phyloP scores from a whole-genome alignment of 768 basidiomycete species.

The Kwoniella shandongensis region DNA sequence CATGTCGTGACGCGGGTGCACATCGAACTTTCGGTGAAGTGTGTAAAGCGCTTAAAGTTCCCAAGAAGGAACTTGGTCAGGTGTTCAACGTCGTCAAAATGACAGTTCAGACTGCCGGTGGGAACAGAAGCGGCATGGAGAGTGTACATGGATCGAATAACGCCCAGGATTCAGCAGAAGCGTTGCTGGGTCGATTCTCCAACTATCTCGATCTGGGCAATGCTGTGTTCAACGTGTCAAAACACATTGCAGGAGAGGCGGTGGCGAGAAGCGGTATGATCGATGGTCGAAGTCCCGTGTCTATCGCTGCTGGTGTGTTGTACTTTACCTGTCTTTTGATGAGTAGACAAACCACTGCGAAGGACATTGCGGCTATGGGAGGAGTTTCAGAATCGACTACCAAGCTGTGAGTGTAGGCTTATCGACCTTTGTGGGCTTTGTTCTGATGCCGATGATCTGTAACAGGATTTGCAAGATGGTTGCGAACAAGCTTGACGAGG shows the following conservation, averaged over 20 bases:
- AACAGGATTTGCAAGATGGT: slow-evolving; percentile 44
- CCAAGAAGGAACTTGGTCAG: slow-evolving; percentile 92
- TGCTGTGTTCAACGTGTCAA: slow-evolving; percentile 47
- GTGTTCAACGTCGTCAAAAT: slow-evolving; percentile 86
- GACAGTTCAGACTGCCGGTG: slow-evolving; percentile 65
- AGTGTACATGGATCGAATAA: slow-evolving; percentile 25
- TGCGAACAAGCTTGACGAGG: slow-evolving; percentile 35
- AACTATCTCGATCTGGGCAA: slow-evolving; percentile 49
- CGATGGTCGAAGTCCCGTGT: slow-evolving; percentile 90
- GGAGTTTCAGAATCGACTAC: slow-evolving; percentile 96
- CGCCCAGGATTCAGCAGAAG: slow-evolving; percentile 30
- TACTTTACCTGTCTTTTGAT: slow-evolving; percentile 86
- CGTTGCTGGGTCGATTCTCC: slow-evolving; percentile 40
- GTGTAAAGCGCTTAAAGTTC: slow-evolving; percentile 85
- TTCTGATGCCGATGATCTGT: slow-evolving; percentile 1
- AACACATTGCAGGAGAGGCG: slow-evolving; percentile 49
- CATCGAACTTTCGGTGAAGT: slow-evolving; percentile 95
- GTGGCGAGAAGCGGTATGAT: slow-evolving; percentile 56
- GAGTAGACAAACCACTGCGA: slow-evolving; percentile 69
- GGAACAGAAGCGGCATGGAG: not conserved
- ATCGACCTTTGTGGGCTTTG: not conserved
- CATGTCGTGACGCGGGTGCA: slow-evolving; percentile 92
- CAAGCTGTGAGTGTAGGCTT: slow-evolving; percentile 59
- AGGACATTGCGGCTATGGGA: slow-evolving; percentile 85
- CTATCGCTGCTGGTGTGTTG: slow-evolving; percentile 97